Evolutionary conservation across 768 basidiomycete genomes (phyloP).

Genomic region (Lentinula lateritia): DNA sequence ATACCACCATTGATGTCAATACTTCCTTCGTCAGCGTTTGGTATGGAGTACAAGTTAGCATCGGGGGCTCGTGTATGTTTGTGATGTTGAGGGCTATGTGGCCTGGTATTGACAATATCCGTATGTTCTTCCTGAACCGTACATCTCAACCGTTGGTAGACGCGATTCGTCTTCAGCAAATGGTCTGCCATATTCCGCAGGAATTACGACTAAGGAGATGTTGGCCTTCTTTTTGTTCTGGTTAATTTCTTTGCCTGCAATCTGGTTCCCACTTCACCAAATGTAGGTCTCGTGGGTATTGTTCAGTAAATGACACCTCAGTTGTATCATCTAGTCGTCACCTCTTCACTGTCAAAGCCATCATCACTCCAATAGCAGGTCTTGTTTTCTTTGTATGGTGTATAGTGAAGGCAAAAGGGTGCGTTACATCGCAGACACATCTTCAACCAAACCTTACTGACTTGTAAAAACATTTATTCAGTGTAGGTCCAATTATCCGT

Average conservation of each 20-base stretch:
- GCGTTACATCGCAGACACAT: neutral
- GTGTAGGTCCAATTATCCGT: conserved; percentile 64
- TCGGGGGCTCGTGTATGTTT: conserved; percentile 75
- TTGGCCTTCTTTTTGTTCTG: conserved; percentile 87
- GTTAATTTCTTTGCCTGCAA: conserved; percentile 71
- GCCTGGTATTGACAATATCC: conserved; percentile 64
- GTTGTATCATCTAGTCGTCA: conserved; percentile 43
- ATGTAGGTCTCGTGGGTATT: conserved; percentile 41
- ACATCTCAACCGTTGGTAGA: neutral
- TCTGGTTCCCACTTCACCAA: conserved; percentile 81
- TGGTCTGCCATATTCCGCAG: conserved; percentile 65
- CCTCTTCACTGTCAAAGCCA: conserved; percentile 74
- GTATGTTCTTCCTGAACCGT: conserved; percentile 28
- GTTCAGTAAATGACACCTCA: conserved; percentile 7
- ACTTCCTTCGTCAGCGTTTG: conserved; percentile 41
- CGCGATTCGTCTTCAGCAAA: conserved; percentile 40
- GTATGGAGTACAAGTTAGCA: conserved; percentile 78
- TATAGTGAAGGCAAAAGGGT: conserved; percentile 67
- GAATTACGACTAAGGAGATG: conserved; percentile 71
- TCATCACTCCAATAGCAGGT: conserved; percentile 66
- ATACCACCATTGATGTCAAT: conserved; percentile 7
- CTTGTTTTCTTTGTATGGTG: conserved; percentile 75
- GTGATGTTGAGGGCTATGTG: conserved; percentile 74
- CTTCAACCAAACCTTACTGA: neutral
- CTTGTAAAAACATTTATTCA: neutral